A percentile compares a stretch with the other conserved stretches of the same genome.
Evolutionary conservation across 2,329 filamentous ascomycete species (phyloP).

Genomic region (Drechslerella dactyloides): DNA sequence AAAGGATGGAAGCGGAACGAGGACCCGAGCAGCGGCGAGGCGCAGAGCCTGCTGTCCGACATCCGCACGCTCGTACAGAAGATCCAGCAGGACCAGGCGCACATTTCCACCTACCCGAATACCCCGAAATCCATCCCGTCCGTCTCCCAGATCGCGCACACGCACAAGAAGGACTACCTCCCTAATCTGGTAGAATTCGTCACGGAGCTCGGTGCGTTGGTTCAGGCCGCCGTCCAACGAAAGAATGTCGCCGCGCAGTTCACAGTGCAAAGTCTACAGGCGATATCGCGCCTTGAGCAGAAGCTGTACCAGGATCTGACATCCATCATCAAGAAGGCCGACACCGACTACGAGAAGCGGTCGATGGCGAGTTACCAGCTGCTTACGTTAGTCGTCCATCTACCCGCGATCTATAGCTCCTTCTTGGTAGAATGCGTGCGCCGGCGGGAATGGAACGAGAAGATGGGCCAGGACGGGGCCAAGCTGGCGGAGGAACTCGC

Average conservation of each 20-base stretch:
- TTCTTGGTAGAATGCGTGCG: constrained; percentile 84
- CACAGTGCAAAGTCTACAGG: constrained; percentile 40
- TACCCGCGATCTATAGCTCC: constrained; percentile 88
- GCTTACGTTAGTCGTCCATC: constrained; percentile 77
- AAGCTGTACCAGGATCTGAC: constrained; percentile 62
- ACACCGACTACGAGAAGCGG: constrained; percentile 72
- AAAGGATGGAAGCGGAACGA: constrained; percentile 59
- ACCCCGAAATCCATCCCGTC: constrained; percentile 70
- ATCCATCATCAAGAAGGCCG: constrained; percentile 72
- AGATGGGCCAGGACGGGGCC: constrained; percentile 84
- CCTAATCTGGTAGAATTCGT: constrained; percentile 67
- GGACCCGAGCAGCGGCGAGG: constrained; percentile 63
- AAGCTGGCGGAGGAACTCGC: constrained; percentile 92
- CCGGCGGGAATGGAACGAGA: constrained; percentile 87
- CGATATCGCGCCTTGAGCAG: constrained; percentile 40
- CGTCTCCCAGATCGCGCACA: constrained; percentile 69
- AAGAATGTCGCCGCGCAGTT: constrained; percentile 50
- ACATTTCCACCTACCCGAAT: constrained; percentile 72
- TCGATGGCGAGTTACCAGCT: constrained; percentile 76
- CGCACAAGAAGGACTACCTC: constrained; percentile 69
- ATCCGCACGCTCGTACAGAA: constrained; percentile 86
- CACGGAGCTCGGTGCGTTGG: constrained; percentile 64
- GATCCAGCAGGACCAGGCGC: constrained; percentile 83
- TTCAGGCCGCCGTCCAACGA: constrained; percentile 61
- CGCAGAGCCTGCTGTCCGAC: constrained; percentile 75